phyloP scores from a whole-genome alignment of 2,329 filamentous ascomycete species.

The Claviceps sp. region DNA sequence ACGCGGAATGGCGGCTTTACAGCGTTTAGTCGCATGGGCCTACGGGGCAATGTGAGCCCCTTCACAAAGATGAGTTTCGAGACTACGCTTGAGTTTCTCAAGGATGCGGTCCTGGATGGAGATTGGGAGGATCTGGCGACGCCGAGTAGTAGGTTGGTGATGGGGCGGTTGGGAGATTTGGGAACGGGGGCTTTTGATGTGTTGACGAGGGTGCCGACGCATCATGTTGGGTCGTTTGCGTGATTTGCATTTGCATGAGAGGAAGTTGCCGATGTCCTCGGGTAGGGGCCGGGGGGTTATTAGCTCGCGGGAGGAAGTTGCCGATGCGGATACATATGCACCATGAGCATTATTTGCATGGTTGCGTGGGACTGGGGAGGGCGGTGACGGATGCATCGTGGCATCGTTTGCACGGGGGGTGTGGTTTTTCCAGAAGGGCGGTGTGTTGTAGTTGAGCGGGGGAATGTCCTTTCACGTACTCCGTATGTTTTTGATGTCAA shows the following conservation, averaged over 20 bases:
- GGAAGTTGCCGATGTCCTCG: not conserved
- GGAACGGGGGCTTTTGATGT: constrained; percentile 92
- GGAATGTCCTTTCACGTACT: too few relatives aligned
- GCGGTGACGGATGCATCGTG: not conserved
- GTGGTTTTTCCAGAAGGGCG: not conserved
- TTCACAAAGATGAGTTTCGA: constrained; percentile 99
- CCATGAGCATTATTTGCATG: too few relatives aligned
- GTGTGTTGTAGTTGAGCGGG: too few relatives aligned
- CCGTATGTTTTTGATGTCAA: too few relatives aligned
- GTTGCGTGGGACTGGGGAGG: too few relatives aligned
- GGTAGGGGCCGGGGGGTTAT: too few relatives aligned
- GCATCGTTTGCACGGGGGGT: not conserved
- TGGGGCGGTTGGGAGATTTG: constrained; percentile 67
- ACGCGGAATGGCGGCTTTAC: constrained; percentile 83
- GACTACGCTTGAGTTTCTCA: constrained; percentile 87
- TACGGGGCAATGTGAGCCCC: constrained; percentile 72
- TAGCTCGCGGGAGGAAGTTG: too few relatives aligned
- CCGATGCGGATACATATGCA: too few relatives aligned
- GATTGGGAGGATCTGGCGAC: constrained; percentile 82
- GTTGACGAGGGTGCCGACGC: constrained; percentile 46
- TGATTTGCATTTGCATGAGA: not conserved
- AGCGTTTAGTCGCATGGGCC: constrained; percentile 82
- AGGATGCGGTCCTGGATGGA: constrained; percentile 78
- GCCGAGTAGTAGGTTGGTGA: constrained; percentile 78
- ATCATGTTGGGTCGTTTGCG: constrained; percentile 19